phyloP scores from a whole-genome alignment of 2,329 filamentous ascomycete genomes.

The Colletotrichum shisoi region DNA sequence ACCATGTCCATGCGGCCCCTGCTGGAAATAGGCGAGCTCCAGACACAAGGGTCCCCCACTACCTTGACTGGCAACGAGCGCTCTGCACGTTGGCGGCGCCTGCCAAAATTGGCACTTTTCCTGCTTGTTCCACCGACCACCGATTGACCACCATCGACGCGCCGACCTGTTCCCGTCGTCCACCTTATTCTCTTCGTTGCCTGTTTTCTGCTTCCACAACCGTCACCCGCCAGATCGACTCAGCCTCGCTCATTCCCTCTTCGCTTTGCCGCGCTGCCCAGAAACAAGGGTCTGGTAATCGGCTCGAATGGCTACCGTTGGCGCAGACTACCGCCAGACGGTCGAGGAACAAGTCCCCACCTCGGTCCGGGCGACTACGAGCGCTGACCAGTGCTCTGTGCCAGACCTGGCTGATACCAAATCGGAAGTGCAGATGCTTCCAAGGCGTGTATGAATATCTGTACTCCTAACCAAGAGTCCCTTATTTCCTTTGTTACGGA shows the following conservation, averaged over 20 bases:
- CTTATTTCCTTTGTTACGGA: slow-evolving; percentile 23
- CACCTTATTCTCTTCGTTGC: slow-evolving; percentile 11
- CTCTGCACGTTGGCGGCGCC: slow-evolving; percentile 35
- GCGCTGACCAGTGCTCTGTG: slow-evolving; percentile 6
- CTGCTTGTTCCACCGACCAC: too few relatives aligned
- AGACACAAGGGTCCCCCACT: slow-evolving; percentile 33
- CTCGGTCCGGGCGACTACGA: slow-evolving; percentile 2
- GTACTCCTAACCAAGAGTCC: slow-evolving; percentile 23
- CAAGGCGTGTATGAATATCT: background rate
- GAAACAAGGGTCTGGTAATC: slow-evolving; percentile 16
- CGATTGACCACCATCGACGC: slow-evolving; percentile 10
- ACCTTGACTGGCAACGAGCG: slow-evolving; percentile 31
- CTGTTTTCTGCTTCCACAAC: slow-evolving; percentile 1
- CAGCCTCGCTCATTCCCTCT: slow-evolving; percentile 11
- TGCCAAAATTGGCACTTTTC: slow-evolving; percentile 34
- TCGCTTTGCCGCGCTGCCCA: slow-evolving; percentile 30
- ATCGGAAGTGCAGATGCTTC: slow-evolving; percentile 27
- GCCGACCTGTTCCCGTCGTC: slow-evolving; percentile 27
- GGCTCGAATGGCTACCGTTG: slow-evolving; percentile 35
- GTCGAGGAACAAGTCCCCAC: slow-evolving; percentile 17
- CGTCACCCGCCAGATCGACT: slow-evolving; percentile 8
- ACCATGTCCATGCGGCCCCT: slow-evolving; percentile 34
- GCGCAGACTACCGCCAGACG: slow-evolving; percentile 29
- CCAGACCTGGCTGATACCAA: slow-evolving; percentile 6
- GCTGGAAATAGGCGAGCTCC: slow-evolving; percentile 32